These are phyloP conservation scores for Arthrocladium fulminans DNA, from an alignment of 2,329 filamentous ascomycete species.

Conservation along the genomic window DNA sequence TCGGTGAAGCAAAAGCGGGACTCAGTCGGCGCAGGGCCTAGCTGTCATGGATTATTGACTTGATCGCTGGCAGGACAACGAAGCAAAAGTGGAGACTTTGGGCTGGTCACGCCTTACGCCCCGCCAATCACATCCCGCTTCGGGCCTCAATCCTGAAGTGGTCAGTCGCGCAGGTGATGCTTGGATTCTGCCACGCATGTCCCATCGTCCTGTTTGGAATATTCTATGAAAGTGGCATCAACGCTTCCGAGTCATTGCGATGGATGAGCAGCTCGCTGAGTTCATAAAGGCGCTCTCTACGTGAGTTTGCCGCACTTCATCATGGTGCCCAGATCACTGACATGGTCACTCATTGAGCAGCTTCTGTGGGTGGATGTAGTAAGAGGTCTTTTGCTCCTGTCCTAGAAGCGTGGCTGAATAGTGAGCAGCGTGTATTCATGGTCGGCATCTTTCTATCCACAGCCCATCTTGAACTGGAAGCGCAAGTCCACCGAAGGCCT, in stretches of 20 bases:
- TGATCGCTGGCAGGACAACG: background rate
- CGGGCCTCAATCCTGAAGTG: background rate
- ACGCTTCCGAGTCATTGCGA: background rate
- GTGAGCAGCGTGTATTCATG: constrained; percentile 53
- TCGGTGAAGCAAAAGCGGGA: constrained; percentile 1
- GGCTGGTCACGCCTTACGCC: background rate
- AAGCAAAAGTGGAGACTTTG: background rate
- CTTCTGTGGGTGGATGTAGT: constrained; percentile 67
- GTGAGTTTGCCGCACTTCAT: constrained; percentile 24
- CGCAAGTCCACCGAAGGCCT: constrained; percentile 73
- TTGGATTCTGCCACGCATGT: no score
- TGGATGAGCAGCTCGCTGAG: constrained; percentile 10
- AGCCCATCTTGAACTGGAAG: constrained; percentile 68
- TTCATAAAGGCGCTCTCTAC: constrained; percentile 36
- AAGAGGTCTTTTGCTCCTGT: constrained; percentile 20
- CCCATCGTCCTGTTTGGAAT: no score
- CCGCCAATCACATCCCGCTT: background rate
- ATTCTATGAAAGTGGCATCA: no score
- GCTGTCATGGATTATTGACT: background rate
- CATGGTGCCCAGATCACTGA: constrained; percentile 18
- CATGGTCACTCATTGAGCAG: constrained; percentile 23
- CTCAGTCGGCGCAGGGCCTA: background rate
- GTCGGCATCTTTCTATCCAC: constrained; percentile 89
- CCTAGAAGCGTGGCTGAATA: constrained; percentile 1
- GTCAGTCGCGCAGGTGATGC: no score